Evolutionary conservation across 169 alveolate species (phyloP).

Genomic region (Babesia ovis): DNA sequence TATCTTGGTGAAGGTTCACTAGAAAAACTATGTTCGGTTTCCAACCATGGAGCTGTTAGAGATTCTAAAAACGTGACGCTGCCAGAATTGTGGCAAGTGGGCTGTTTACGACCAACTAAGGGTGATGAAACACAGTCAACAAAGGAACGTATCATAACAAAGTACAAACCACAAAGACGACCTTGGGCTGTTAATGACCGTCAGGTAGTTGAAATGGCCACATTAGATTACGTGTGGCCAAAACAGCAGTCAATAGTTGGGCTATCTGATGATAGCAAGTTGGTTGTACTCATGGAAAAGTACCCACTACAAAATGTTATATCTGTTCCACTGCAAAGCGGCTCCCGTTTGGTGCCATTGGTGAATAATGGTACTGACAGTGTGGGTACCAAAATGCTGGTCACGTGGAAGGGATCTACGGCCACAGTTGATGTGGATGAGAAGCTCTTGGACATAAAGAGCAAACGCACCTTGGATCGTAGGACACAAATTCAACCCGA

Average conservation of each 20-base stretch:
- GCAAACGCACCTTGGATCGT: conserved; percentile 9
- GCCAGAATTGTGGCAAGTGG: conserved; percentile 40
- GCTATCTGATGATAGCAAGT: conserved; percentile 21
- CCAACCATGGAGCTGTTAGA: conserved; percentile 14
- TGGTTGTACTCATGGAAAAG: conserved; percentile 42
- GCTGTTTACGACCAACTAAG: conserved; percentile 2
- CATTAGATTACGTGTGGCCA: conserved; percentile 30
- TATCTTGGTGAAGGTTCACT: neutral
- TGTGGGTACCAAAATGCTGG: neutral
- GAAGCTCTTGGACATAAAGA: neutral
- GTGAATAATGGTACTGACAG: neutral
- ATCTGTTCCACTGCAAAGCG: conserved; percentile 27
- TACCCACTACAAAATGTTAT: conserved; percentile 31
- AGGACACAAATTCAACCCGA: neutral
- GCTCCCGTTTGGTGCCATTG: conserved; percentile 15
- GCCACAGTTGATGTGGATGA: neutral
- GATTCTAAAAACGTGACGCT: conserved; percentile 33
- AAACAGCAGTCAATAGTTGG: conserved; percentile 45
- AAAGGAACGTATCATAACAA: neutral
- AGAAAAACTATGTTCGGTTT: neutral
- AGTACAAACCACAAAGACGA: conserved; percentile 29
- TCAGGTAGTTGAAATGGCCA: conserved; percentile 21
- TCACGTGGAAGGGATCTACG: conserved; percentile 15
- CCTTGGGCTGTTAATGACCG: conserved; percentile 19
- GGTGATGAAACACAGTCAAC: neutral